Percentiles rank a stretch among this genome's conserved stretches.
Conservation (phyloP, 352 stramenopile species). For the Phytophthora litchii region DNA sequence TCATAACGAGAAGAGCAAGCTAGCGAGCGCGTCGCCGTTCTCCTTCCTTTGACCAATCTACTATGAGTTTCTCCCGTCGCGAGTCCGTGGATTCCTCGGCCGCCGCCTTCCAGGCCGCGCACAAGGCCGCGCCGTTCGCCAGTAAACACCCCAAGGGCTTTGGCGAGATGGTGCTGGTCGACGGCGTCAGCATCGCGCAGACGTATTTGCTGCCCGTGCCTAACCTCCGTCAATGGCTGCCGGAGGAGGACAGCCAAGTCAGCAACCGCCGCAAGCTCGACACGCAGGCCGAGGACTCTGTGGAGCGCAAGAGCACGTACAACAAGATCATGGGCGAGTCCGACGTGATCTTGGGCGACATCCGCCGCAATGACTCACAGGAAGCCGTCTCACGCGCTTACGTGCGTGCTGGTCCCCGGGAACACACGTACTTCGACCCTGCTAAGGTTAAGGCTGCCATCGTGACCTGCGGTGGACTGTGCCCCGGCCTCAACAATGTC, state of each 20-base stretch:
- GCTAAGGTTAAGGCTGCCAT: constrained; percentile 87
- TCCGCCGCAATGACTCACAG: constrained; percentile 72
- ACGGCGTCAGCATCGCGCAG: constrained; percentile 64
- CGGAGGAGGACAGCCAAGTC: constrained; percentile 52
- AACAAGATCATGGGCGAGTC: constrained; percentile 88
- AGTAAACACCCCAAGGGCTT: constrained; percentile 83
- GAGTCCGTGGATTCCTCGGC: constrained; percentile 33
- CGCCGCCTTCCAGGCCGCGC: constrained; percentile 45
- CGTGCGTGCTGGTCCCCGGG: constrained; percentile 76
- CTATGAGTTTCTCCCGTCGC: constrained; percentile 34
- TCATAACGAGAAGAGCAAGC: constrained; percentile 33
- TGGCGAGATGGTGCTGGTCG: constrained; percentile 77
- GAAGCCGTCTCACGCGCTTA: constrained; percentile 77
- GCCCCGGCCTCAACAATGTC: constrained; percentile 98
- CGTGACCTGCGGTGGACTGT: constrained; percentile 94
- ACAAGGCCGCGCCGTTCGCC: constrained; percentile 77
- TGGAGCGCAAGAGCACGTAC: constrained; percentile 80
- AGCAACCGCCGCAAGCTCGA: constrained; percentile 84
- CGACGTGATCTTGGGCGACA: constrained; percentile 85
- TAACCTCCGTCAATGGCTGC: constrained; percentile 74
- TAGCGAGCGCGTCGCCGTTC: constrained; percentile 8
- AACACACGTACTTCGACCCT: constrained; percentile 78
- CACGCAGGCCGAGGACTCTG: constrained; percentile 59
- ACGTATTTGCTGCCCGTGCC: constrained; percentile 81
- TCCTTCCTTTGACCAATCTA: neutral